Evolutionary conservation across 495 filamentous ascomycete genomes (phyloP).

Genomic region (Clavariopsis aquatica): DNA sequence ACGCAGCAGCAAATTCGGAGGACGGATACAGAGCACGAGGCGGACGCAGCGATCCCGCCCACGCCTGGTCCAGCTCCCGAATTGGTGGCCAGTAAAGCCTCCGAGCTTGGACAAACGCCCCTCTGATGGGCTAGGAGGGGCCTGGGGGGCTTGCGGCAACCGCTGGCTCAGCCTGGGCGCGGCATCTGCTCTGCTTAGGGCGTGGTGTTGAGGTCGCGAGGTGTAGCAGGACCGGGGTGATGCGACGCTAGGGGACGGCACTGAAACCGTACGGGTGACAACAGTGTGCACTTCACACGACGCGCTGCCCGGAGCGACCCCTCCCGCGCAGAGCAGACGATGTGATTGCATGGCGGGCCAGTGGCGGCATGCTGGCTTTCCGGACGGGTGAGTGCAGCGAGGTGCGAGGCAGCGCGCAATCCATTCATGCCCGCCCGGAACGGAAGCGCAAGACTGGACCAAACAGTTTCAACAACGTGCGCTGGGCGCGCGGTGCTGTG

Average conservation of each 20-base stretch:
- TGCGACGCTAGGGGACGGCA: slow-evolving; percentile 33
- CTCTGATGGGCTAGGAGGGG: slow-evolving; percentile 18
- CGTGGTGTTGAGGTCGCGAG: slow-evolving; percentile 25
- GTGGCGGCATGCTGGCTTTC: slow-evolving; percentile 22
- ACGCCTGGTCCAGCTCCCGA: slow-evolving; percentile 33
- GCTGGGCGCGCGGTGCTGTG: neutral
- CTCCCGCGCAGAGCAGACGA: slow-evolving; percentile 1
- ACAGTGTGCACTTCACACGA: slow-evolving; percentile 3
- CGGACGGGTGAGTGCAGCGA: slow-evolving; percentile 15
- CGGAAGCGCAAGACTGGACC: neutral
- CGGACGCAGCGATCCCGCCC: slow-evolving; percentile 34
- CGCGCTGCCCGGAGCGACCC: slow-evolving; percentile 12
- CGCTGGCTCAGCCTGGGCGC: slow-evolving; percentile 13
- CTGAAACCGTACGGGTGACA: slow-evolving; percentile 34
- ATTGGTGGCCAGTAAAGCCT: slow-evolving; percentile 30
- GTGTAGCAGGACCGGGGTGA: slow-evolving; percentile 36
- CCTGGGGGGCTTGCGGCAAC: slow-evolving; percentile 16
- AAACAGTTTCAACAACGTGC: slow-evolving; percentile 13
- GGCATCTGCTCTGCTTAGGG: slow-evolving; percentile 6
- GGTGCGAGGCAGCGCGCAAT: neutral
- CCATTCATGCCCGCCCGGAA: neutral
- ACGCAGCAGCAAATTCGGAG: slow-evolving; percentile 38
- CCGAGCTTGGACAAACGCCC: slow-evolving; percentile 23
- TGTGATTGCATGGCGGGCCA: slow-evolving; percentile 24
- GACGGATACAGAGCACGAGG: slow-evolving; percentile 30